Evolutionary conservation across 257 asterid species (phyloP).

Genomic region (Voacanga thouarsii): DNA sequence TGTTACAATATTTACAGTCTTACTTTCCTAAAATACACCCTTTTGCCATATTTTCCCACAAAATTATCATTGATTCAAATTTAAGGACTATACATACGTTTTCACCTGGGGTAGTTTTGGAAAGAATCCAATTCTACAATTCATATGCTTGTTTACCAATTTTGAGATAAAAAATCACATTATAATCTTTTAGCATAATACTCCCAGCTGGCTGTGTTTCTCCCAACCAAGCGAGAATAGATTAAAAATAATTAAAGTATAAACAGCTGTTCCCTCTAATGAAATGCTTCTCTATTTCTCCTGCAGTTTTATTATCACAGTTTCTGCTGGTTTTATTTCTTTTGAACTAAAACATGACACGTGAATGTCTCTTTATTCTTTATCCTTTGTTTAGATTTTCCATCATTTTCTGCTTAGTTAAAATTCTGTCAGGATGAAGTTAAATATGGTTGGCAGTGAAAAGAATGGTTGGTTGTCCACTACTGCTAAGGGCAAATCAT

Average conservation of each 20-base stretch:
- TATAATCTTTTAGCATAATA: background rate
- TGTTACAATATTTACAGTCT: no score
- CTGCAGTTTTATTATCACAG: background rate
- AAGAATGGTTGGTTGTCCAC: background rate
- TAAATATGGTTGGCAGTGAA: background rate
- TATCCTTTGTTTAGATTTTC: background rate
- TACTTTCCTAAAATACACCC: no score
- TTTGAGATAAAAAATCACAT: background rate
- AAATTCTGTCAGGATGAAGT: background rate
- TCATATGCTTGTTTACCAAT: background rate
- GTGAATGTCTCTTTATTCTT: background rate
- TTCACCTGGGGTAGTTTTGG: background rate
- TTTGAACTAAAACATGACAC: background rate
- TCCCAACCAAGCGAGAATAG: background rate
- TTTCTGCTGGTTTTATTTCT: background rate
- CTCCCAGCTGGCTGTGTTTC: background rate
- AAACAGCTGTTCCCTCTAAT: background rate
- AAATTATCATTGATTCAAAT: background rate
- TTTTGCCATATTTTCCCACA: no score
- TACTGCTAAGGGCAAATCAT: background rate
- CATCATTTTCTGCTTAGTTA: background rate
- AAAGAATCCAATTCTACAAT: background rate
- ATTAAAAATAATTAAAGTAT: background rate
- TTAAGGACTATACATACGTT: background rate
- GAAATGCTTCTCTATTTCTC: background rate